These are phyloP conservation scores for Hirsutella rhossiliensis DNA, from an alignment of 2,329 filamentous ascomycete species.

Conservation along the genomic window DNA sequence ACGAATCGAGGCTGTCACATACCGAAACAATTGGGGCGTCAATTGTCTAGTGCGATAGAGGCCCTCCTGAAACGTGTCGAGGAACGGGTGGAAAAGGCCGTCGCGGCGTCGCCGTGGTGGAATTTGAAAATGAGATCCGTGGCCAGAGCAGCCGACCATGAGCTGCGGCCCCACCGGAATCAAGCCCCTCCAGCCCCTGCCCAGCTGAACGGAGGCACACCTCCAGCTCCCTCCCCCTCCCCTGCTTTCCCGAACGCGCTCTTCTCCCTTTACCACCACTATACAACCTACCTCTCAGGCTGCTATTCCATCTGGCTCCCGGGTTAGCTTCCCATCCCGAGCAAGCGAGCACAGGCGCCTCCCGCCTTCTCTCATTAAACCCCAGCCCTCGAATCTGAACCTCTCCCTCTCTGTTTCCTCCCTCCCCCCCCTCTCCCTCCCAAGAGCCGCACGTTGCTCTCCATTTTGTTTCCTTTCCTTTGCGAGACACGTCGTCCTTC, in stretches of 20 bases:
- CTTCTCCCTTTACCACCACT: slow-evolving; percentile 3
- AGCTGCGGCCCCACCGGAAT: no score
- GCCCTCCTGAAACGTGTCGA: no score
- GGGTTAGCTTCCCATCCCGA: background rate
- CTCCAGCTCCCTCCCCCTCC: background rate
- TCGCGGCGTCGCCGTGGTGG: no score
- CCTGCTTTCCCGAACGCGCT: background rate
- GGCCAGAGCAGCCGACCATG: no score
- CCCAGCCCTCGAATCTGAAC: slow-evolving; percentile 18
- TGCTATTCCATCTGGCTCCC: background rate
- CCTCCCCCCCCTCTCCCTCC: slow-evolving; percentile 9
- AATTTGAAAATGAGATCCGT: no score
- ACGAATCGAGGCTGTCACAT: no score
- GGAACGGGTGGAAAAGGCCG: no score
- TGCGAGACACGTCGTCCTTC: slow-evolving; percentile 10
- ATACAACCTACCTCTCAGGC: background rate
- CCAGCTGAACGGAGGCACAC: no score
- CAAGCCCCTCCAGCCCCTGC: no score
- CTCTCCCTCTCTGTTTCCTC: slow-evolving; percentile 15
- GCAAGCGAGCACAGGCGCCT: slow-evolving; percentile 2
- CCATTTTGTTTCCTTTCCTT: slow-evolving; percentile 3
- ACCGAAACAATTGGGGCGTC: no score
- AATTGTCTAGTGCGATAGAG: no score
- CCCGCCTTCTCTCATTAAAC: slow-evolving; percentile 18
- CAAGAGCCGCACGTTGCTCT: background rate